Evolutionary conservation across 164 flowering plant species (phyloP).

Genomic region (Berberis thunbergii): DNA sequence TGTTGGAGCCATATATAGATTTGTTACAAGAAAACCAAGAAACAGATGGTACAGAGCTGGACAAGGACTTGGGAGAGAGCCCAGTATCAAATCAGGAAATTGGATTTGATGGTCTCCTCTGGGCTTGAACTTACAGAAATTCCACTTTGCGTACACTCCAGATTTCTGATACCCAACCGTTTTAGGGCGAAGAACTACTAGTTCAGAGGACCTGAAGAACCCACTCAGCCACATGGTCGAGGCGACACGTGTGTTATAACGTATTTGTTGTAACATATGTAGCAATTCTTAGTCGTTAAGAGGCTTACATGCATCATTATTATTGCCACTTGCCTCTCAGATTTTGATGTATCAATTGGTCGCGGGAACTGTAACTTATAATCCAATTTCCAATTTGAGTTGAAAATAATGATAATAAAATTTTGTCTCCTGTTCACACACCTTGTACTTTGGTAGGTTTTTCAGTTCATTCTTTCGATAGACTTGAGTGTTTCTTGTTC

Average conservation of each 20-base stretch:
- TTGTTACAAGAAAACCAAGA: conserved; percentile 28
- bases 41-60: conserved; percentile 7
- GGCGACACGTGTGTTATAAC: background rate
- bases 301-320: too few species aligned
- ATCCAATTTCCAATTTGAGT: background rate
- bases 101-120: conserved; percentile 76
- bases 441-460: too few species aligned
- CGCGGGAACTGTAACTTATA: background rate
- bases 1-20: conserved; percentile 63
- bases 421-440: background rate
- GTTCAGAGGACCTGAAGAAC: background rate
- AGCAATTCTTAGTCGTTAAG: too few species aligned
- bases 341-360: background rate
- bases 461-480: too few species aligned
- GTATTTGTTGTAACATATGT: background rate
- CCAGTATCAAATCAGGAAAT: conserved; percentile 68
- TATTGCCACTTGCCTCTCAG: too few species aligned
- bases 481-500: too few species aligned
- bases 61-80: conserved; percentile 39
- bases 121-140: conserved; percentile 43
- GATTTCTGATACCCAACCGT: background rate
- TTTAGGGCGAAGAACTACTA: background rate
- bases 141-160: too few species aligned
- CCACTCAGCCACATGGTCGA: background rate
- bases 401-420: background rate